Evolutionary conservation across 2,329 filamentous ascomycete species (phyloP).

Genomic region (Harringtonia lauricola): DNA sequence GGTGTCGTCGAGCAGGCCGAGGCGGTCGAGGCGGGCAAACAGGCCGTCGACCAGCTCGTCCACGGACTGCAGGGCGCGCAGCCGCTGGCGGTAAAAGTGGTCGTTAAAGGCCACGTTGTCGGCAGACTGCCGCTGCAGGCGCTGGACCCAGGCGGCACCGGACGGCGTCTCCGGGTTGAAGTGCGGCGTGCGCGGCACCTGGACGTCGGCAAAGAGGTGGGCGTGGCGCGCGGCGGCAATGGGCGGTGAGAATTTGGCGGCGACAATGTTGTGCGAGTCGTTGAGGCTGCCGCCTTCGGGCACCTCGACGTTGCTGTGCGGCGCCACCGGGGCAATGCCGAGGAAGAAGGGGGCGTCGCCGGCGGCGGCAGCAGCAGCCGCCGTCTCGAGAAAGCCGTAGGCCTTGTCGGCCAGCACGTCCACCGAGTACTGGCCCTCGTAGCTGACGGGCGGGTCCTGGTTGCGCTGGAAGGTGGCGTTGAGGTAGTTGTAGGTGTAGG

Average conservation of each 20-base stretch:
- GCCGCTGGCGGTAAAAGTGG: conserved; percentile 37
- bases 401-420: conserved; percentile 50
- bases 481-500: conserved; percentile 51
- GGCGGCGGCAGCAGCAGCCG: conserved; percentile 36
- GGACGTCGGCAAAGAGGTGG: conserved; percentile 47
- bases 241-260: conserved; percentile 28
- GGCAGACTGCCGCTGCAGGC: conserved; percentile 28
- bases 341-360: conserved; percentile 54
- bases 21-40: conserved; percentile 27
- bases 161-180: conserved; percentile 52
- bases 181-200: conserved; percentile 48
- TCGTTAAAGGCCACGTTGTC: conserved; percentile 35
- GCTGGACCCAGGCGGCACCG: conserved; percentile 34
- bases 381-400: conserved; percentile 47
- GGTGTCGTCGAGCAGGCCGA: conserved; percentile 50
- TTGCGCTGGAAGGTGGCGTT: conserved; percentile 49
- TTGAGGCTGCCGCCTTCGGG: conserved; percentile 7
- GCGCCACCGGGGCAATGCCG: conserved; percentile 52
- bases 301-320: conserved; percentile 44
- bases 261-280: conserved; percentile 9
- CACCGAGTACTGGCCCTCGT: conserved; percentile 41
- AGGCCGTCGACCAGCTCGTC: conserved; percentile 42
- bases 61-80: conserved; percentile 40
- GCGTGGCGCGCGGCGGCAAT: conserved; percentile 50
- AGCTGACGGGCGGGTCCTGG: conserved; percentile 38